These are phyloP conservation scores for Venturia pyrina DNA, from an alignment of 2,329 filamentous ascomycete genomes.

Conservation along the genomic window DNA sequence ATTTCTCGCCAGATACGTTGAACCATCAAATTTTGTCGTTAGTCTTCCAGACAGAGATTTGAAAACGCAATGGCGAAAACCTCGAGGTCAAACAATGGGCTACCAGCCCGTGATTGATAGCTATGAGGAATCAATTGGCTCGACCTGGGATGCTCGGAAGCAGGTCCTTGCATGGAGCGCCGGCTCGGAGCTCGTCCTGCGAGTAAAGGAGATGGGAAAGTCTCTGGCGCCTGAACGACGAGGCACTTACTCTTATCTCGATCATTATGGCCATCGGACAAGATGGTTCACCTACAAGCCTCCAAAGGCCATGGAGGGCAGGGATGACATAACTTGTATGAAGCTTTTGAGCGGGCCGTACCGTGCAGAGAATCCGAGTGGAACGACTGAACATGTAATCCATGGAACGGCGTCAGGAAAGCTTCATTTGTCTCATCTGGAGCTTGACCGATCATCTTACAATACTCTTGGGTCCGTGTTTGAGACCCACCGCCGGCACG, in stretches of 20 bases:
- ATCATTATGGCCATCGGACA: constrained; percentile 25
- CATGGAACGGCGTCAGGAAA: constrained; percentile 48
- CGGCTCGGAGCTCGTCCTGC: constrained; percentile 45
- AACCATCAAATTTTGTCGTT: constrained; percentile 29
- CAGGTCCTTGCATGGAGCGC: constrained; percentile 53
- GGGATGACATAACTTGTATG: constrained; percentile 50
- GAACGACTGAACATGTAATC: constrained; percentile 36
- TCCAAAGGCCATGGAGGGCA: constrained; percentile 38
- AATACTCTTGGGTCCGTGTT: constrained; percentile 6
- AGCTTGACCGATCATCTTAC: constrained; percentile 17
- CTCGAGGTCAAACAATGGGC: constrained; percentile 44
- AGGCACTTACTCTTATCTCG: constrained; percentile 19
- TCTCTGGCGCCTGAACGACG: constrained; percentile 19
- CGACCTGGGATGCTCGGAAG: constrained; percentile 37
- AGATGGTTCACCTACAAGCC: constrained; percentile 45
- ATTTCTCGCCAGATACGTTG: constrained; percentile 43
- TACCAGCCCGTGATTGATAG: constrained; percentile 50
- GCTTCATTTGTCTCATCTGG: constrained; percentile 29
- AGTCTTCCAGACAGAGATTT: constrained; percentile 20
- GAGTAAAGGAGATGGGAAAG: constrained; percentile 34
- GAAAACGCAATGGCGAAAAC: constrained; percentile 22
- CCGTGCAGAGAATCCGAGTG: constrained; percentile 23
- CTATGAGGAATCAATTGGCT: constrained; percentile 39
- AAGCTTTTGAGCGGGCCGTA: constrained; percentile 38
- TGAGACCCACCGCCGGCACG: constrained; percentile 15